Percentiles rank a stretch among this genome's conserved stretches.
Evolutionary conservation across 2,329 filamentous ascomycete genomes (phyloP).

Genomic region (Talaromyces islandicus): DNA sequence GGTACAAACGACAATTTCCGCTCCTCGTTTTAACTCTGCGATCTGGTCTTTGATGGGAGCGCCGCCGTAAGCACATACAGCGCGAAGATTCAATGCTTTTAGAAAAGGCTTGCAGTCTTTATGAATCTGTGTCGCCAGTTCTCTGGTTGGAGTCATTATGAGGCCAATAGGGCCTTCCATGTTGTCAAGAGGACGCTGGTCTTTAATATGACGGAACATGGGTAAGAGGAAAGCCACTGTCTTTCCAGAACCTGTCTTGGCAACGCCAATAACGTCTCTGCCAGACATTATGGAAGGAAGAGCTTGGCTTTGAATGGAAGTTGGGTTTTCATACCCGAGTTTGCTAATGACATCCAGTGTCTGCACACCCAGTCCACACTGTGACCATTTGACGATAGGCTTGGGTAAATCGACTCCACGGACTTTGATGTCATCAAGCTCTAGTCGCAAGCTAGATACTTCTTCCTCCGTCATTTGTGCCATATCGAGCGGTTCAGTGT

Average conservation of each 20-base stretch:
- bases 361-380: conserved; percentile 82
- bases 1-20: conserved; percentile 91
- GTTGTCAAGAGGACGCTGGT: conserved; percentile 74
- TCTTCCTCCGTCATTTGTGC: conserved; percentile 79
- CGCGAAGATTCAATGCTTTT: conserved; percentile 75
- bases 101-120: conserved; percentile 91
- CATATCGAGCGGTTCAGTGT: conserved; percentile 81
- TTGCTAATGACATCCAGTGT: conserved; percentile 78
- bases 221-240: conserved; percentile 92
- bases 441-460: conserved; percentile 70
- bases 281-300: conserved; percentile 94
- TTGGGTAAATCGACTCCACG: conserved; percentile 82
- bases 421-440: conserved; percentile 94
- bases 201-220: conserved; percentile 97
- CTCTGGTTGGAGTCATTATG: conserved; percentile 90
- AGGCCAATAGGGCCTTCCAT: conserved; percentile 83
- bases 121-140: conserved; percentile 90
- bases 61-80: conserved; percentile 90
- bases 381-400: conserved; percentile 93
- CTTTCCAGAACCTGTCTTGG: conserved; percentile 96
- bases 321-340: conserved; percentile 80
- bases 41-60: conserved; percentile 97
- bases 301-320: conserved; percentile 91
- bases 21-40: conserved; percentile 88
- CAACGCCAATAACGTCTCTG: conserved; percentile 89